phyloP scores from a whole-genome alignment of 768 basidiomycete genomes.

The Termitomyces sp. region DNA sequence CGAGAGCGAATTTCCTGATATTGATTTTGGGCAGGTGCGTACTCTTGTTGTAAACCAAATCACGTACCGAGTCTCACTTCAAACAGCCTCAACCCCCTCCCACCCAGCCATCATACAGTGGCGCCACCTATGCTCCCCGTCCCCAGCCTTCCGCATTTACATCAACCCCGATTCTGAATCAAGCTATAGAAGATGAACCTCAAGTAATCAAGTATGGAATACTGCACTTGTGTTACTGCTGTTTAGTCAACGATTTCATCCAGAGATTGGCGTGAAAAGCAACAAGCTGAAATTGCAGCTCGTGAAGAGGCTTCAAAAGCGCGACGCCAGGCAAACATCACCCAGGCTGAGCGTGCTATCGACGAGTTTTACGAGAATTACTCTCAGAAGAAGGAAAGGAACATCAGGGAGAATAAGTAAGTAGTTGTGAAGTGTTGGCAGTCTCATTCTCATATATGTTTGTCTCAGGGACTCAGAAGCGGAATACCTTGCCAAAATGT shows the following conservation, averaged over 20 bases:
- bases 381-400: constrained; percentile 80
- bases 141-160: constrained; percentile 69
- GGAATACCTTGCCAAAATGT: constrained; percentile 67
- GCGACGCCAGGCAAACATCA: constrained; percentile 76
- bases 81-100: constrained; percentile 26
- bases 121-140: constrained; percentile 65
- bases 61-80: neutral
- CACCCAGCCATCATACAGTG: constrained; percentile 32
- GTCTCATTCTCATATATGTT: neutral
- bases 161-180: constrained; percentile 68
- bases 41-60: neutral
- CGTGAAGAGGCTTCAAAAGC: constrained; percentile 78
- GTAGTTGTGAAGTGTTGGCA: constrained; percentile 13
- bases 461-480: constrained; percentile 74
- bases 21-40: constrained; percentile 45
- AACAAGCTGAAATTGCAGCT: constrained; percentile 73
- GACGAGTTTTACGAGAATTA: constrained; percentile 91
- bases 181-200: constrained; percentile 69
- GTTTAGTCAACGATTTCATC: neutral
- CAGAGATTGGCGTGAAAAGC: constrained; percentile 86
- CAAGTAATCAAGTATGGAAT: constrained; percentile 74
- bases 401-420: constrained; percentile 94
- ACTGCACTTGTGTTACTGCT: neutral
- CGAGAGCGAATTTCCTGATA: constrained; percentile 79
- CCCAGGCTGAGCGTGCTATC: constrained; percentile 79